Evolutionary conservation across 1,284 basidiomycete species (phyloP), one percentile per base, ranked within the genome.

Genomic region (Cryptococcus amylolentus): DNA sequence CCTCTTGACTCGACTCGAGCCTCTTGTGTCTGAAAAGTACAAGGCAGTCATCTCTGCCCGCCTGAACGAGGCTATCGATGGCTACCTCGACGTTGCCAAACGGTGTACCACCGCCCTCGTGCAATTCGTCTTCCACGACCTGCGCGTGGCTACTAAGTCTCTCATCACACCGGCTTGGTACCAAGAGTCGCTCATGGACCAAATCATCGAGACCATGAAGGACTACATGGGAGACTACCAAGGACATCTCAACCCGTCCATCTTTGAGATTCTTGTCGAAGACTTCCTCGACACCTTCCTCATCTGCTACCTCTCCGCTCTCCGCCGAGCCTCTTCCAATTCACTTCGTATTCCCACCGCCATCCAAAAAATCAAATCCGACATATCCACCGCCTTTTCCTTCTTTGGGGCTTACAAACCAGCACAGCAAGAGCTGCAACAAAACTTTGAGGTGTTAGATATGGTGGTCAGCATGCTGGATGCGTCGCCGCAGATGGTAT

Each of bases 1-100:
- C 1, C 82, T 98, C 5, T 86, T 89, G 37, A 84, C 82, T 9
- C 86, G 94, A 45, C 80, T 98, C 35, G 95, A 98, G 78, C 85
- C 88, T 4, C 84, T 96, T 55, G 95, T 98, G 3, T 91, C 88
- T 16, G 87, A 90, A 67, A 98, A 98, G 79, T 98, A 98, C 78
- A 84, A 88, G 55, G 82, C 80, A 3, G 82, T 84, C 10, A 96
- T 98, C 68, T 85, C 84, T 61, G 91, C 94, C 67, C 84, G 86
- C 50, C 81, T 98, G 55, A 97, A 97, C 80, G 88, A 94, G 64
- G 93, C 94, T 16, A 96, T 98, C 69, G 95, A 99, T 70, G 96
- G 96, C 1, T 98, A 95, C 78, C 83, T 98, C 64, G 96, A 98
- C 77, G 91, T 98, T 20, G 93, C 93, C 56, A 98, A 97, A 80